phyloP scores from a whole-genome alignment of 108 stramenopile species.

The Tribonema minus region DNA sequence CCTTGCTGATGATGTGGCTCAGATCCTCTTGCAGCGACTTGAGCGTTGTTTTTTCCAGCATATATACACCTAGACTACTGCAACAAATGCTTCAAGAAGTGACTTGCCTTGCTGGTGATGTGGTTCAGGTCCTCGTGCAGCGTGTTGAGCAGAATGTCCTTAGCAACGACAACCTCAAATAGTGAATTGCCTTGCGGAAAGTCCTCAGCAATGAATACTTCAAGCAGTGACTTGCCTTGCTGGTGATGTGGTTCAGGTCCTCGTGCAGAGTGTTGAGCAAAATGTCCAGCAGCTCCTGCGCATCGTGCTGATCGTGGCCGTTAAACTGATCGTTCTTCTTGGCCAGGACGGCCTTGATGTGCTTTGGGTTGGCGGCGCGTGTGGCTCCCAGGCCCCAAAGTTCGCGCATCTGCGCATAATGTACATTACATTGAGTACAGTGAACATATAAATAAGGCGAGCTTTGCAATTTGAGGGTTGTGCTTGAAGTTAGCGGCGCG shows the following conservation, averaged over 20 bases:
- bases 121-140: slow-evolving; percentile 51
- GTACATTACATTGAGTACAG: no score
- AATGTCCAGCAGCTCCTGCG: slow-evolving; percentile 63
- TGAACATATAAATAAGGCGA: no score
- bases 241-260: slow-evolving; percentile 45
- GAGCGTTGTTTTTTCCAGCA: no score
- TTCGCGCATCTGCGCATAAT: no score
- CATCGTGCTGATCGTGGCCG: slow-evolving; percentile 96
- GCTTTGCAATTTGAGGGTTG: no score
- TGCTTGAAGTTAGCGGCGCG: slow-evolving; percentile 25
- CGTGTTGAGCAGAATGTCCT: slow-evolving; percentile 47
- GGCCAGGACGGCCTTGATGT: slow-evolving; percentile 76
- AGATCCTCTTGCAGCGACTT: slow-evolving; percentile 50
- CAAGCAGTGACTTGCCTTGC: no score
- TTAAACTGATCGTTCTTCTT: slow-evolving; percentile 78
- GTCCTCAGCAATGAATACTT: no score
- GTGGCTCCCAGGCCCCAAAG: no score
- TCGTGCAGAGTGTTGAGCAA: slow-evolving; percentile 48
- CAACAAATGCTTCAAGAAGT: no score
- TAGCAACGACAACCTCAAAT: no score
- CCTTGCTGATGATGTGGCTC: slow-evolving; percentile 42
- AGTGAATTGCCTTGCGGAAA: no score
- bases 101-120: slow-evolving; percentile 41
- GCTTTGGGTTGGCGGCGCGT: slow-evolving; percentile 32
- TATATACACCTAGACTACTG: no score